phyloP scores from a whole-genome alignment of 2,329 filamentous ascomycete species.

The Lasiodiplodia citricola region DNA sequence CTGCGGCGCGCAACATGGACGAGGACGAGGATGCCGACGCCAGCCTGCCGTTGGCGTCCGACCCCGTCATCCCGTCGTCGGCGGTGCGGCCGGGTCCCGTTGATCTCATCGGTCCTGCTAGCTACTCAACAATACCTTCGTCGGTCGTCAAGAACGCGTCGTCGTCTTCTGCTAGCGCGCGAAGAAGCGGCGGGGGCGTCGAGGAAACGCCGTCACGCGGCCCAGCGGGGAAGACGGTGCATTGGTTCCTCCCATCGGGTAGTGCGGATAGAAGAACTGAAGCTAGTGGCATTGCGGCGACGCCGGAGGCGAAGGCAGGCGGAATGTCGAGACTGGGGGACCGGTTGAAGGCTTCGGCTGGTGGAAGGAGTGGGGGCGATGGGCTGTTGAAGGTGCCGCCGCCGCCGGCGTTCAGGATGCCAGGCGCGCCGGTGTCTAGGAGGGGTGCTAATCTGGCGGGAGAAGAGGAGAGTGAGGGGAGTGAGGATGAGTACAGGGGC shows the following conservation, averaged over 20 bases:
- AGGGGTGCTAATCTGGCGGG: neutral
- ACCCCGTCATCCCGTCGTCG: conserved; percentile 49
- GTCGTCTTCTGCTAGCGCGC: conserved; percentile 26
- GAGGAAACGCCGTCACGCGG: conserved; percentile 52
- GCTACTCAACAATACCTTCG: conserved; percentile 36
- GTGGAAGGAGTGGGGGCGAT: neutral
- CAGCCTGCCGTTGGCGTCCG: conserved; percentile 34
- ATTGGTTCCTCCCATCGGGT: neutral
- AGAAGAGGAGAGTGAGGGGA: conserved; percentile 9
- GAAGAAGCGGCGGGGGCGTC: conserved; percentile 33
- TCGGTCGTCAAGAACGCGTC: conserved; percentile 3
- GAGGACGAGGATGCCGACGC: conserved; percentile 27
- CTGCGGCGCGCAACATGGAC: conserved; percentile 33
- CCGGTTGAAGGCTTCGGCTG: neutral
- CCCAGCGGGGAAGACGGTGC: conserved; percentile 37
- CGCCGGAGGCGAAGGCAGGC: neutral
- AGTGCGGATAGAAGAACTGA: neutral
- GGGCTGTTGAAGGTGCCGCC: neutral
- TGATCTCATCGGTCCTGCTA: conserved; percentile 31
- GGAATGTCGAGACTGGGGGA: conserved; percentile 7
- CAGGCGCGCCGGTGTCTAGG: neutral
- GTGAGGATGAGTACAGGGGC: conserved; percentile 17
- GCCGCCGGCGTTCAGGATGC: neutral
- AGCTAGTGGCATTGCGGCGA: neutral
- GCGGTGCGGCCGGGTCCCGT: conserved; percentile 38